Evolutionary conservation across 257 asterid genomes (phyloP).

Genomic region (Cinchona pubescens): DNA sequence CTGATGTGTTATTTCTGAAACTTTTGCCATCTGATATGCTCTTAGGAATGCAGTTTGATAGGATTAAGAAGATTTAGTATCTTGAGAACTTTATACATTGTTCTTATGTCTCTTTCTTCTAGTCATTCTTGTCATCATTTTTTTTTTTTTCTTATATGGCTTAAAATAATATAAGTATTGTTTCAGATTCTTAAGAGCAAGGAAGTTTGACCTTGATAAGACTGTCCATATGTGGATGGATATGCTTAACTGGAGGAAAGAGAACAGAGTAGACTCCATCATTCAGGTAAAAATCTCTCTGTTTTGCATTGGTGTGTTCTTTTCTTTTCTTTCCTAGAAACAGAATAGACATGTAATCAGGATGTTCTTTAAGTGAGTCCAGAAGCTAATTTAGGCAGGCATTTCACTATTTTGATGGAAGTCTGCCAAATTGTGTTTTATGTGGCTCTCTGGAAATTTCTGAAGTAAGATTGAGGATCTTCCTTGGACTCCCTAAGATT

Average conservation of each 20-base stretch:
- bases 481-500: neutral
- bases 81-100: neutral
- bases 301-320: neutral
- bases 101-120: neutral
- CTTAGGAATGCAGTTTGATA: neutral
- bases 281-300: slow-evolving; percentile 51
- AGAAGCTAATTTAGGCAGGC: neutral
- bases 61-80: neutral
- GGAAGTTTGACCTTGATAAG: slow-evolving; percentile 95
- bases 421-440: neutral
- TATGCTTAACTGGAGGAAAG: slow-evolving; percentile 96
- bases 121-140: neutral
- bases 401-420: neutral
- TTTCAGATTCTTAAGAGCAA: slow-evolving; percentile 85
- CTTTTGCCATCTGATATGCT: neutral
- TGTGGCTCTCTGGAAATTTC: neutral
- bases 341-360: neutral
- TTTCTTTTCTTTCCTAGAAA: neutral
- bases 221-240: slow-evolving; percentile 89
- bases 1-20: neutral
- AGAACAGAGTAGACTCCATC: slow-evolving; percentile 75
- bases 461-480: slow-evolving; percentile 2
- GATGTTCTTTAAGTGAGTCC: neutral
- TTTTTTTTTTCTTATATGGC: neutral
- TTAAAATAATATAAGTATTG: neutral